These are phyloP conservation scores for Edaphochlamys debaryana DNA, from an alignment of 139 green algal species.

Conservation along the genomic window DNA sequence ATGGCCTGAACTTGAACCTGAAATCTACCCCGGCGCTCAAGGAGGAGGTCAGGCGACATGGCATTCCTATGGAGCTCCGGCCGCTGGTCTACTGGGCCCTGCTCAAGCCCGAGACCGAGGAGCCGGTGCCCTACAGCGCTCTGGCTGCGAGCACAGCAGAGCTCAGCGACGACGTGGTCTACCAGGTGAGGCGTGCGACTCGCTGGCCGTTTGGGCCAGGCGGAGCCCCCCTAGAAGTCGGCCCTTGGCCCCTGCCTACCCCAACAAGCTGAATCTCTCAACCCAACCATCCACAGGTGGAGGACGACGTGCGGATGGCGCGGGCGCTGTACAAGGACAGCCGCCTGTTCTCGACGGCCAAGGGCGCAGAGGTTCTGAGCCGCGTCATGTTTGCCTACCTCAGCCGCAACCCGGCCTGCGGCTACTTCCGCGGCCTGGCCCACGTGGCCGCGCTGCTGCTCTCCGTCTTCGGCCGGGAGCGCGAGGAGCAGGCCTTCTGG, in stretches of 20 bases:
- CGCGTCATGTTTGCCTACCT: constrained; percentile 41
- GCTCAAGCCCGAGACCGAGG: not conserved
- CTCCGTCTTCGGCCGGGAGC: constrained; percentile 38
- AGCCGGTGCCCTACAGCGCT: not conserved
- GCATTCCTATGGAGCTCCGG: not conserved
- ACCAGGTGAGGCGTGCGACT: not conserved
- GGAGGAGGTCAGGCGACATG: constrained; percentile 17
- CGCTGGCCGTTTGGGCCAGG: too few relatives aligned
- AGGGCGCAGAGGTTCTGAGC: constrained; percentile 19
- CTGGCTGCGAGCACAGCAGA: constrained; percentile 18
- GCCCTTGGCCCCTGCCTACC: too few relatives aligned
- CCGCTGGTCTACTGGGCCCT: constrained; percentile 4
- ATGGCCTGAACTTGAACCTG: not conserved
- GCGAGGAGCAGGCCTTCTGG: constrained; percentile 58
- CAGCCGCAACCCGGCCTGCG: constrained; percentile 10
- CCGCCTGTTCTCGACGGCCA: constrained; percentile 15
- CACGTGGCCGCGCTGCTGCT: constrained; percentile 52
- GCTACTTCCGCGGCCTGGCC: constrained; percentile 34
- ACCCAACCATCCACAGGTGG: not conserved
- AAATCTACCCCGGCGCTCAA: not conserved
- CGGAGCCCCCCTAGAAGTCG: not conserved
- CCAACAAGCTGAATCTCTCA: not conserved
- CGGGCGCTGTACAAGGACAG: not conserved
- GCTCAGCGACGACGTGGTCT: constrained; percentile 8
- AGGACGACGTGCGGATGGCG: constrained; percentile 8